Evolutionary conservation across 345 rosid genomes (phyloP).

Genomic region (Mercurialis annua): DNA sequence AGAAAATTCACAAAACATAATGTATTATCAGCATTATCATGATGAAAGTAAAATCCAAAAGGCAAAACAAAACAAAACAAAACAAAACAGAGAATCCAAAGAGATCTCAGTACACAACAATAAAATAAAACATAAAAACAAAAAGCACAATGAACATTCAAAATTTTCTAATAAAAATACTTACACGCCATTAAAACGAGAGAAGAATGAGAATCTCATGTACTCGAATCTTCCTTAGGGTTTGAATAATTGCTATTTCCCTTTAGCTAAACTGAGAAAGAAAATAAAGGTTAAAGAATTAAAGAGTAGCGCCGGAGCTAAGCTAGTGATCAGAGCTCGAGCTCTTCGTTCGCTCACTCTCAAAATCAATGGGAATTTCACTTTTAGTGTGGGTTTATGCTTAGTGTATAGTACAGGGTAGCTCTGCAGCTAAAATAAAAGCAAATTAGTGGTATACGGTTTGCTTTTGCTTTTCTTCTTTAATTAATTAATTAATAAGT

Average conservation of each 20-base stretch:
- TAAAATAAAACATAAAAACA: constrained; percentile 3
- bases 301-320: constrained; percentile 6
- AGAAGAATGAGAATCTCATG: constrained; percentile 18
- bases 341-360: constrained; percentile 3
- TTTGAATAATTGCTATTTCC: neutral
- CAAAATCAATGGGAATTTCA: neutral
- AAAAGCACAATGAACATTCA: constrained; percentile 11
- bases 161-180: neutral
- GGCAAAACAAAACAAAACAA: neutral
- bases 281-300: neutral
- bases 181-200: neutral
- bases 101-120: constrained; percentile 13
- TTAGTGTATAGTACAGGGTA: constrained; percentile 16
- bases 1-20: constrained; percentile 12
- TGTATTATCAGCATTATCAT: constrained; percentile 12
- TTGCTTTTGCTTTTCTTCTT: constrained; percentile 31
- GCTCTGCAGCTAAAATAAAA: constrained; percentile 27
- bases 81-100: constrained; percentile 15
- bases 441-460: neutral
- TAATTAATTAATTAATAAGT: too few relatives aligned
- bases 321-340: constrained; percentile 24
- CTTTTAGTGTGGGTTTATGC: neutral
- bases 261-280: constrained; percentile 6
- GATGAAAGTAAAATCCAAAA: constrained; percentile 7
- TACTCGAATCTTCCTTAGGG: neutral